Base-by-base conservation (phyloP, 169 alveolate genomes). In the Cryptosporidium meleagridis region DNA sequence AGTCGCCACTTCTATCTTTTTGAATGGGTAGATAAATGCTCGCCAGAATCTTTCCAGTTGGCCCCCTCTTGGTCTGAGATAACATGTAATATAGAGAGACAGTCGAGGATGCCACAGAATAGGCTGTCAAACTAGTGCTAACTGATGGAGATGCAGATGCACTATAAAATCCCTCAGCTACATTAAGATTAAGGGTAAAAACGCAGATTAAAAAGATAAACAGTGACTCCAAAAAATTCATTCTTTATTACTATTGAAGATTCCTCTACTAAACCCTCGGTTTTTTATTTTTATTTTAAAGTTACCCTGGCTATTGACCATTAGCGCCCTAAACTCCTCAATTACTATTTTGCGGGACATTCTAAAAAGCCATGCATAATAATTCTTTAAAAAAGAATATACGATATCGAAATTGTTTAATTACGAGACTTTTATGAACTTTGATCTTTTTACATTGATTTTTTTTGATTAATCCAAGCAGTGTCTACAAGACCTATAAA, bases 141-240 rank as follows among this genome's bases (percentile, higher is more conserved):
- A 48, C 68, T 18, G 80, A 26, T 62, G 89, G 89, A 80, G 89
- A 80, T 62, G 89, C 89, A 26, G 62, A 41, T 8, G 89, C 89
- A 80, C 89, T 80, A 65, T 80, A 80, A 33, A 80, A 80, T 1
- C 86, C 71, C 12, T 35, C 26, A 12, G 35, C 71, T 5, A 5
- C 12, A 2, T 73, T 26, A 14, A 73, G 58, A 55, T n/a, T 73
- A 69, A 69, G 10, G 7, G 16, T 4, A n/a, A 3, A 5, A 69
- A 69, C 2, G 39, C 21, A 44, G 0, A 37, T 9, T 7, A 4
- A 44, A 7, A 39, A 37, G n/a, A 69, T 12, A 69, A 26, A 26
- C 37, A 55, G 35, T n/a, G 67, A 55, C 10, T 4, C 8, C 5
- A 55, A 9, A 2, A 55, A 16, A 55, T 55, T 55, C 67, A 55